phyloP scores from a whole-genome alignment of 495 filamentous ascomycete genomes.

The Parachaetomium inaequale region DNA sequence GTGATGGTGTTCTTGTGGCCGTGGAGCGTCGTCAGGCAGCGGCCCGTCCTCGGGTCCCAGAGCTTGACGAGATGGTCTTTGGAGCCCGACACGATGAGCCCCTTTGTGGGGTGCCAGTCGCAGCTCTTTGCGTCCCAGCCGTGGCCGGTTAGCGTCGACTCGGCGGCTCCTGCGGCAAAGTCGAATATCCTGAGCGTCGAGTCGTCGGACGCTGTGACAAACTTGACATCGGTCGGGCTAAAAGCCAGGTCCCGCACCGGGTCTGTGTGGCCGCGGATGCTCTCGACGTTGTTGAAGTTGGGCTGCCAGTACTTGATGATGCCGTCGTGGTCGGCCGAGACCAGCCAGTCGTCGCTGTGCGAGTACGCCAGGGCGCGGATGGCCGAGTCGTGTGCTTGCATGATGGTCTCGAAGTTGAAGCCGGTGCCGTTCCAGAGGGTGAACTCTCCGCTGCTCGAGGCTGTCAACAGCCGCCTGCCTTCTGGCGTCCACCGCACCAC shows the following conservation, averaged over 20 bases:
- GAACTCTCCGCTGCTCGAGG: conserved; percentile 93
- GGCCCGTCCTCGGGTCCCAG: conserved; percentile 89
- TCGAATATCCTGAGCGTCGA: conserved; percentile 92
- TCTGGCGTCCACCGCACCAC: conserved; percentile 98
- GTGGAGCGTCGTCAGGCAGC: conserved; percentile 88
- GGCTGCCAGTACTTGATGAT: conserved; percentile 98
- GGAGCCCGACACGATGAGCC: conserved; percentile 88
- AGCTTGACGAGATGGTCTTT: conserved; percentile 97
- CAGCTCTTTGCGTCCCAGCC: conserved; percentile 95
- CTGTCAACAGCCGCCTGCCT: conserved; percentile 84
- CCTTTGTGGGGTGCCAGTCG: conserved; percentile 97
- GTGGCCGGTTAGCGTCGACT: conserved; percentile 79
- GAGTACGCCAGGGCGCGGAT: conserved; percentile 86
- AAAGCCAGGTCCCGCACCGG: conserved; percentile 91
- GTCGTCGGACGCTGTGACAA: conserved; percentile 93
- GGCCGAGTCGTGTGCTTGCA: conserved; percentile 93
- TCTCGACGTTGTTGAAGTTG: conserved; percentile 98
- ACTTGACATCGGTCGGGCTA: conserved; percentile 88
- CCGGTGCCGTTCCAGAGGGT: conserved; percentile 98
- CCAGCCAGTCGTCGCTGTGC: conserved; percentile 91
- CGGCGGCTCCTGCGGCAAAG: conserved; percentile 79
- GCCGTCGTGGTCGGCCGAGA: conserved; percentile 93
- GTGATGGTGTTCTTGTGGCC: conserved; percentile 97
- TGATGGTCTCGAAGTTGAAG: conserved; percentile 99
- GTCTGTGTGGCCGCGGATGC: conserved; percentile 84